Percentiles rank a stretch among this genome's conserved stretches.
Conservation (phyloP, 2,329 filamentous ascomycete species). For the Sporothrix phasma region DNA sequence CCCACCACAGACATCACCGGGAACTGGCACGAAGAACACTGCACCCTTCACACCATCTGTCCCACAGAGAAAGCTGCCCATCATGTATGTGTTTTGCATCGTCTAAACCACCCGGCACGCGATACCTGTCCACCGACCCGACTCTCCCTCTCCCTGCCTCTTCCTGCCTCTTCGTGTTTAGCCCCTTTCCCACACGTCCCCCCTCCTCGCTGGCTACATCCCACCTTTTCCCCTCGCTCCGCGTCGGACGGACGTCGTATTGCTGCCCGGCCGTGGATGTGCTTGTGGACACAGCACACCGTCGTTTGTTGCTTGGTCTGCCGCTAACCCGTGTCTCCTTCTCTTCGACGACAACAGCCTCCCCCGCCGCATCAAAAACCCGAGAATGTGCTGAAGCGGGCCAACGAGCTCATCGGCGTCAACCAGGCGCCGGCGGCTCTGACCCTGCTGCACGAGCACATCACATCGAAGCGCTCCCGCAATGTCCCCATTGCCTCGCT, state of each 20-base stretch:
- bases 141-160: too few relatives aligned
- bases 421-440: constrained; percentile 86
- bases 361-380: constrained; percentile 95
- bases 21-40: constrained; percentile 12
- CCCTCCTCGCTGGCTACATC: neutral
- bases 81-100: constrained; percentile 29
- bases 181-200: neutral
- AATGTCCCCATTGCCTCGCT: constrained; percentile 93
- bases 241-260: neutral
- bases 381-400: constrained; percentile 98
- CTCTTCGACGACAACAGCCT: constrained; percentile 42
- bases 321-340: constrained; percentile 10
- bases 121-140: neutral
- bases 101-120: neutral
- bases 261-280: neutral
- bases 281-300: too few relatives aligned
- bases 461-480: constrained; percentile 94
- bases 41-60: constrained; percentile 8
- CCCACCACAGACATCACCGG: constrained; percentile 4
- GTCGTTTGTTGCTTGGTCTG: constrained; percentile 5
- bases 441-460: constrained; percentile 95
- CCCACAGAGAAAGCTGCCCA: constrained; percentile 42
- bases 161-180: too few relatives aligned
- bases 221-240: neutral
- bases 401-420: constrained; percentile 97